phyloP scores from a whole-genome alignment of 768 basidiomycete genomes.

The Trametes gibbosa region DNA sequence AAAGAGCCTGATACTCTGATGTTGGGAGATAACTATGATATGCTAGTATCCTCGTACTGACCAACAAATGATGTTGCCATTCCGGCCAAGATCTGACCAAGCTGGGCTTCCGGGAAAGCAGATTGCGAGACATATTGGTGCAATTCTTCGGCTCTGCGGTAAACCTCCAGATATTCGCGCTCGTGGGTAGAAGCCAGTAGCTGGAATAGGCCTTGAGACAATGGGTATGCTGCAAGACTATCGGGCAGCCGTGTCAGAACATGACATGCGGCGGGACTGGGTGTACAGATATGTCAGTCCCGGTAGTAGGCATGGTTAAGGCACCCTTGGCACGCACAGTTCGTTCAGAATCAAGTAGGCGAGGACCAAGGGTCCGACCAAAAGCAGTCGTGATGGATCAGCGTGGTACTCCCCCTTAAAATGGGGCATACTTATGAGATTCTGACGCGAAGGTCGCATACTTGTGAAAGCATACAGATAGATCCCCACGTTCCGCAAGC shows the following conservation, averaged over 20 bases:
- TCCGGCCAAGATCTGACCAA: conserved; percentile 43
- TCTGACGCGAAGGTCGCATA: background rate
- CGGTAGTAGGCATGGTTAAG: background rate
- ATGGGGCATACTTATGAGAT: background rate
- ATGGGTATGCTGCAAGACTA: conserved; percentile 39
- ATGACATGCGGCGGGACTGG: conserved; percentile 58
- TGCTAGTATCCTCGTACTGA: conserved; percentile 28
- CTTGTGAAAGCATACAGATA: conserved; percentile 42
- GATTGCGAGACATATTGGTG: conserved; percentile 40
- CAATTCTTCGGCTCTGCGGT: conserved; percentile 45
- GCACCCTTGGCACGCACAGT: conserved; percentile 57
- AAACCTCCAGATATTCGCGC: conserved; percentile 55
- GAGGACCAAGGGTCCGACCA: conserved; percentile 60
- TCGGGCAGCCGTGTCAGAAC: conserved; percentile 57
- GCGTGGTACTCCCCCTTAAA: conserved; percentile 24
- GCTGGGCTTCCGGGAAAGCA: conserved; percentile 44
- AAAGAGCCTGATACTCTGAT: conserved; percentile 47
- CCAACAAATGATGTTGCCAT: conserved; percentile 54
- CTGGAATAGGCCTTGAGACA: conserved; percentile 44
- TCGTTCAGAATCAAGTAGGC: conserved; percentile 64
- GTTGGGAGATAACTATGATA: background rate
- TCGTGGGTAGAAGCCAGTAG: conserved; percentile 52
- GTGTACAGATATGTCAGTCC: background rate
- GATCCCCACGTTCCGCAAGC: conserved; percentile 50
- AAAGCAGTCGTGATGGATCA: conserved; percentile 37